Percentiles rank a stretch among this genome's conserved stretches.
Conservation (phyloP, 495 filamentous ascomycete species). For the Friedmanniomyces endolithicus region DNA sequence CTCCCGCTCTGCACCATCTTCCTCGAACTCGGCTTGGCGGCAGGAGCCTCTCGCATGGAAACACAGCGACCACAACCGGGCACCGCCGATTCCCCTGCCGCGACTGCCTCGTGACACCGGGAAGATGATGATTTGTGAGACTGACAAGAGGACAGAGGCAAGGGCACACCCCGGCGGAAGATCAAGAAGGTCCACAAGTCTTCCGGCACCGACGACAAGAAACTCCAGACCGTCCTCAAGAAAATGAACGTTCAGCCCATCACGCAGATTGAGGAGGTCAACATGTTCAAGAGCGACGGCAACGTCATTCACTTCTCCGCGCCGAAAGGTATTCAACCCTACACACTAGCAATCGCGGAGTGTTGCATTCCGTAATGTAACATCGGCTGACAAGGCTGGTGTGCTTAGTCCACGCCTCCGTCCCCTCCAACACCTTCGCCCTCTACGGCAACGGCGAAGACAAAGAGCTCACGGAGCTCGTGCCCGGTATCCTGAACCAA, state of each 20-base stretch:
- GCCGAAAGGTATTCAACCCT: slow-evolving; percentile 63
- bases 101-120: not conserved
- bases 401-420: slow-evolving; percentile 78
- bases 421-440: slow-evolving; percentile 95
- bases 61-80: not conserved
- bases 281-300: slow-evolving; percentile 99
- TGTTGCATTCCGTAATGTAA: not conserved
- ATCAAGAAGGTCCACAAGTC: slow-evolving; percentile 93
- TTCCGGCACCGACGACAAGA: slow-evolving; percentile 93
- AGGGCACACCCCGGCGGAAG: slow-evolving; percentile 95
- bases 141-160: slow-evolving; percentile 52
- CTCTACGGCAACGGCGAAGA: slow-evolving; percentile 98
- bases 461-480: slow-evolving; percentile 98
- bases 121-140: not conserved
- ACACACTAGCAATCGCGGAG: not conserved
- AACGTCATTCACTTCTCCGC: slow-evolving; percentile 99
- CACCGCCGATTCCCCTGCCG: too few species aligned
- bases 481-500: slow-evolving; percentile 98
- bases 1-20: not conserved
- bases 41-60: not conserved
- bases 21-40: too few species aligned
- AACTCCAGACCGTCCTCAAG: slow-evolving; percentile 69
- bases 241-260: slow-evolving; percentile 50
- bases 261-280: slow-evolving; percentile 98
- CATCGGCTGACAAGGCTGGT: not conserved